Conservation (phyloP, 2,329 filamentous ascomycete species). For the Diaporthe citrichinensis region DNA sequence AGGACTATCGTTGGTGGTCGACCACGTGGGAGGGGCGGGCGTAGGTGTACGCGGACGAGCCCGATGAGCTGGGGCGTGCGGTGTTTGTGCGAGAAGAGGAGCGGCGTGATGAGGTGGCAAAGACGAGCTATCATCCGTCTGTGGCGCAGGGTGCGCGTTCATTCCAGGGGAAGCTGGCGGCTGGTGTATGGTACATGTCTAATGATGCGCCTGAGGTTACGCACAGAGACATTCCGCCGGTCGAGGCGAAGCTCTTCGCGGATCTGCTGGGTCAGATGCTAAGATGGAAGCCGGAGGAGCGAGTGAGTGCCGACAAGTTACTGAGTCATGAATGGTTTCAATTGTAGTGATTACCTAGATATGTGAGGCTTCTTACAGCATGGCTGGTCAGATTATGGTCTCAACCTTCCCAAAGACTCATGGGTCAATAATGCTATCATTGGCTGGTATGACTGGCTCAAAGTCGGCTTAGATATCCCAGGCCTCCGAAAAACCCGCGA, state of each 20-base stretch:
- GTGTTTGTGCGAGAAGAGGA: background rate
- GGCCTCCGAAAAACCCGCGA: too few species aligned
- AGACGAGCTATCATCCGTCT: background rate
- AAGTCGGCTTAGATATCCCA: too few species aligned
- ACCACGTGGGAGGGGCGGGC: background rate
- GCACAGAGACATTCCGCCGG: background rate
- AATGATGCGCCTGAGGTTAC: background rate
- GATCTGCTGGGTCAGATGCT: background rate
- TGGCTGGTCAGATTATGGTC: too few species aligned
- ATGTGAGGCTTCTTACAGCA: too few species aligned
- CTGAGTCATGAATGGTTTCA: background rate
- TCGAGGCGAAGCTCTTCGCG: background rate
- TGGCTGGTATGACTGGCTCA: too few species aligned
- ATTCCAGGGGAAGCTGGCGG: background rate
- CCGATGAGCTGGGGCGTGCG: background rate
- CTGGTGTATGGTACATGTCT: background rate
- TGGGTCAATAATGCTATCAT: too few species aligned
- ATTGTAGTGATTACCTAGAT: background rate
- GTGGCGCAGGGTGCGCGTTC: background rate
- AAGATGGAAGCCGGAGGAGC: background rate
- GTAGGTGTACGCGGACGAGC: background rate
- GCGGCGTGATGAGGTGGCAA: background rate
- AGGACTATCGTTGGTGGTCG: background rate
- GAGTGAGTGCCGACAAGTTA: background rate
- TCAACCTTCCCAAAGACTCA: too few species aligned